Base-by-base conservation (phyloP, 345 rosid species). In the Dovyalis caffra region DNA sequence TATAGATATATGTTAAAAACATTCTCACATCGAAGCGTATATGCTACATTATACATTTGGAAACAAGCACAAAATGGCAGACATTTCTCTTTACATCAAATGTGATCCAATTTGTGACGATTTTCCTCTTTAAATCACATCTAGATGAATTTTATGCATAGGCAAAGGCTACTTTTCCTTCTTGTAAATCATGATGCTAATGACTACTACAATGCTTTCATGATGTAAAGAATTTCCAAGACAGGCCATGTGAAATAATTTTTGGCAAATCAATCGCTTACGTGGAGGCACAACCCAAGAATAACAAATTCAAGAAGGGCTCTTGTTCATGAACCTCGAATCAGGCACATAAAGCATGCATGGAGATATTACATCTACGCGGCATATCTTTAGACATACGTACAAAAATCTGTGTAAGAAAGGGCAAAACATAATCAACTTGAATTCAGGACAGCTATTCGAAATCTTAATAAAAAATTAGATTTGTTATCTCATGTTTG, bases 161-260 rank as follows among this genome's bases (percentile, higher is more conserved):
- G 26, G 25, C 8, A 18, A 49, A 69, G 25, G 40, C 15, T 31
- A 4, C 29, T 12, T 58, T 20, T 60, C 68, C 38, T 43, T n/a
- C 51, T 60, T 67, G 73, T 49, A 45, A 60, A 70, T 68, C 29
- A 74, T 68, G 77, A 68, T 75, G 32, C 38, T 37, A 76, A 61
- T n/a, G 75, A 43, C 47, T 12, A 79, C 76, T 35, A 40, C 71
- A 74, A 62, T 79, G 29, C 73, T 14, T 76, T 70, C 28, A n/a
- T 26, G 71, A 29, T 71, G 69, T 49, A 71, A 81, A 66, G 73
- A 78, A 73, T 28, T 58, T 75, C 70, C 43, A 29, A 58, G 73
- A 75, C 77, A 64, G 40, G 47, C 62, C 82, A 79, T 67, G 87
- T 81, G 85, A 71, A 58, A 14, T 63, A 29, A 38, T 34, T 49